Base-by-base conservation (phyloP, 2,329 filamentous ascomycete species). In the Myriosclerotinia scirpicola region DNA sequence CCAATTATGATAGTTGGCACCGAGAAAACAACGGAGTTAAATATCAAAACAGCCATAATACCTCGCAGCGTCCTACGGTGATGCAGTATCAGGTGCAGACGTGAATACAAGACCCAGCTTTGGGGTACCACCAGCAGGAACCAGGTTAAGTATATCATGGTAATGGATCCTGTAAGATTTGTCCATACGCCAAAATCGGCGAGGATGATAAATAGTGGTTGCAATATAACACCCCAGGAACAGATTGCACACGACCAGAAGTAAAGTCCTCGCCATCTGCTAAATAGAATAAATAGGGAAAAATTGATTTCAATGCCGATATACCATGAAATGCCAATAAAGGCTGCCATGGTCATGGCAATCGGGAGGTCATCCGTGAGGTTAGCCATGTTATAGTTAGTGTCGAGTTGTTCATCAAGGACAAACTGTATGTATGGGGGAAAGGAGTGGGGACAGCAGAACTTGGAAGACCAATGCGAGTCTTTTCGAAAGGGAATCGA, bases 81-180 rank as follows among this genome's bases (percentile, higher is more conserved):
- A 83, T 81, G 80, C 3, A 83, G 76, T 11, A 86, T 79, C 3
- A 86, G 78, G 70, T 85, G 82, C 2, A 86, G 78, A 30, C 84
- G 80, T 2, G 83, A 85, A 75, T 83, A 86, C 3, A 86, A 77
- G 11, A 86, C 84, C 52, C 26, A 54, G n/a, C 52, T 26, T 54
- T 52, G 48, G 48, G 48, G 48, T 7, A 52, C 48, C 17, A 52
- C 48, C 48, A 52, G n/a, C 20, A 52, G 48, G 7, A n/a, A 52
- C 48, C 48, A 54, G 52, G 52, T 54, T 54, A 54, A 54, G 52
- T 54, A 54, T 12, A 54, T 36, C 52, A 30, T 54, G 9, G 52
- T 54, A 30, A 54, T 54, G 52, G 52, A 54, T 54, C 52, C 52
- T 54, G 26, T 11, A 54, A 54, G 52, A 54, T 54, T 54, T 8